These are phyloP conservation scores for Boletus rubroflammeus DNA, from an alignment of 768 basidiomycete species.

Conservation along the genomic window DNA sequence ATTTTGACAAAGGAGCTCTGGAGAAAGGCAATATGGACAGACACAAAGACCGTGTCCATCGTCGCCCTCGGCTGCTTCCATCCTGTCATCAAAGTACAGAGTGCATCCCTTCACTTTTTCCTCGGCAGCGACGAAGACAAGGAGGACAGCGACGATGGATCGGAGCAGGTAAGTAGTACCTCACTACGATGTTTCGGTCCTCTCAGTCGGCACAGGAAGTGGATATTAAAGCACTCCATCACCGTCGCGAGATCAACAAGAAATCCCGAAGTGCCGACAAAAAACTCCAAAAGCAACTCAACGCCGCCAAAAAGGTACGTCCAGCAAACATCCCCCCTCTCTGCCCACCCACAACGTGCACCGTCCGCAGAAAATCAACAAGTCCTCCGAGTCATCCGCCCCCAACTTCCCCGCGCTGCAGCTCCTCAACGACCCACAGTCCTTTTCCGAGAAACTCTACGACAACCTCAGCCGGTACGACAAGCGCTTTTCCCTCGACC, in stretches of 20 bases:
- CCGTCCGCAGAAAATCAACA: slow-evolving; percentile 35
- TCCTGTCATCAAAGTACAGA: slow-evolving; percentile 90
- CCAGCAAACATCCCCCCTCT: not conserved
- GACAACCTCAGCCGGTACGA: slow-evolving; percentile 80
- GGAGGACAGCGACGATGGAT: slow-evolving; percentile 71
- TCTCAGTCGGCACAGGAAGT: slow-evolving; percentile 41
- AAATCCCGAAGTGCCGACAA: slow-evolving; percentile 83
- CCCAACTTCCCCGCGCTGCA: slow-evolving; percentile 91
- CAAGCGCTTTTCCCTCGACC: slow-evolving; percentile 93
- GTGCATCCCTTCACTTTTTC: slow-evolving; percentile 93
- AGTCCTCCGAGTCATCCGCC: slow-evolving; percentile 23
- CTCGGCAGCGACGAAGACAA: slow-evolving; percentile 81
- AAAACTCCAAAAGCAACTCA: slow-evolving; percentile 71
- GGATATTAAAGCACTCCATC: slow-evolving; percentile 72
- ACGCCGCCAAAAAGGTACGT: slow-evolving; percentile 68
- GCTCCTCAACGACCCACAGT: slow-evolving; percentile 91
- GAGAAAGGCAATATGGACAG: slow-evolving; percentile 90
- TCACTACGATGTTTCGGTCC: not conserved
- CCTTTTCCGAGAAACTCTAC: slow-evolving; percentile 91
- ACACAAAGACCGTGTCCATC: slow-evolving; percentile 90
- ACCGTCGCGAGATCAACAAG: slow-evolving; percentile 90
- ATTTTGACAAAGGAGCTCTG: slow-evolving; percentile 91
- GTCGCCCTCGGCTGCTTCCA: slow-evolving; percentile 90
- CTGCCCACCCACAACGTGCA: slow-evolving; percentile 28
- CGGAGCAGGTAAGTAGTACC: slow-evolving; percentile 37